Evolutionary conservation across 73 alveolate genomes (phyloP).

Genomic region (Uronychia setigera): DNA sequence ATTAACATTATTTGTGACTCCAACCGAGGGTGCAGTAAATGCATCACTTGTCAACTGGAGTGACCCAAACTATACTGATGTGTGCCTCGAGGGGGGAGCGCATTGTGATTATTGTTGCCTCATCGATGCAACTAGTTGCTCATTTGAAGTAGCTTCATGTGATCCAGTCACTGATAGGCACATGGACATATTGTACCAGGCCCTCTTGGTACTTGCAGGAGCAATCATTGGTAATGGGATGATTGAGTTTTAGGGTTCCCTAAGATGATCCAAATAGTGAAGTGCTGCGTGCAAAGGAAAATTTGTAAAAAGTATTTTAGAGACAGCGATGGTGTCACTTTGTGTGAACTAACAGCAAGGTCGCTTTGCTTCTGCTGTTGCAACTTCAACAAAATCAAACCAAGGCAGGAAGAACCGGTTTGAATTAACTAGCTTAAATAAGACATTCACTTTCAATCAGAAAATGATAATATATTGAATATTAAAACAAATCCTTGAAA

Average conservation of each 20-base stretch:
- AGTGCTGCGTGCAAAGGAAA: not conserved
- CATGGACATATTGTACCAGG: not conserved
- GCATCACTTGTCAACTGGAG: not conserved
- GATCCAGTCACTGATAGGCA: slow-evolving; percentile 16
- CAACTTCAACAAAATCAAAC: not conserved
- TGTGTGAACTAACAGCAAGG: not conserved
- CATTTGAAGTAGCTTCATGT: not conserved
- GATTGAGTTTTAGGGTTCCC: no score
- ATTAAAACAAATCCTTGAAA: no score
- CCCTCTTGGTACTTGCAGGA: slow-evolving; percentile 4
- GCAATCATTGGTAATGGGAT: not conserved
- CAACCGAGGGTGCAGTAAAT: no score
- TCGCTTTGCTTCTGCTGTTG: slow-evolving; percentile 1
- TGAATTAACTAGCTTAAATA: no score
- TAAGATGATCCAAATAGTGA: not conserved
- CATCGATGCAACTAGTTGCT: not conserved
- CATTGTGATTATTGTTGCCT: slow-evolving; percentile 18
- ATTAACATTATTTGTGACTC: no score
- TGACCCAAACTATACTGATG: slow-evolving; percentile 5
- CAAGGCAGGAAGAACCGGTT: not conserved
- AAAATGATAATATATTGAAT: slow-evolving; percentile 5
- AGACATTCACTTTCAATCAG: not conserved
- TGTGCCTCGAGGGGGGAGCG: not conserved
- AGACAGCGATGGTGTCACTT: slow-evolving; percentile 1
- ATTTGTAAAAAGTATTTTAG: not conserved